A percentile compares a stretch with the other conserved stretches of the same genome.
Conservation (phyloP, 176 grass and related monocot genomes). For the Rhynchospora pubera region DNA sequence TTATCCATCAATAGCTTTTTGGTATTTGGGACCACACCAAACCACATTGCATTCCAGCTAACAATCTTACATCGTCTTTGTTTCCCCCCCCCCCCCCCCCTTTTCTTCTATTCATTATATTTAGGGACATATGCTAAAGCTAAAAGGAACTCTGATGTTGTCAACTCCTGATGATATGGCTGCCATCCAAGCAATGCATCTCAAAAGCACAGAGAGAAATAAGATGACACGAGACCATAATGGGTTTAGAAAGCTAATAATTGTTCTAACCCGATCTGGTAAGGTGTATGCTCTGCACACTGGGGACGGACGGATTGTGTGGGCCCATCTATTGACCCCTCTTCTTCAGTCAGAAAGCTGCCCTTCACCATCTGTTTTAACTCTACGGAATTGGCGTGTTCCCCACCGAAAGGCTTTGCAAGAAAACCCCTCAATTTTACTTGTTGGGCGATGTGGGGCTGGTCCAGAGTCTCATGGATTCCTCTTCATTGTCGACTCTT, state of each 20-base stretch:
- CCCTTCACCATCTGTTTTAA: slow-evolving; percentile 46
- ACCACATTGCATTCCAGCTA: not conserved
- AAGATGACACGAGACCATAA: slow-evolving; percentile 98
- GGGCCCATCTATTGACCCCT: slow-evolving; percentile 63
- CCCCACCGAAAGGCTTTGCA: slow-evolving; percentile 65
- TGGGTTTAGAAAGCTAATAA: slow-evolving; percentile 83
- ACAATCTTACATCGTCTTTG: not conserved
- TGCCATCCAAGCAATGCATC: slow-evolving; percentile 81
- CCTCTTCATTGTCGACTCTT: slow-evolving; percentile 76
- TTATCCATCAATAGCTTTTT: slow-evolving; percentile 2
- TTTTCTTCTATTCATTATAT: slow-evolving; percentile 20
- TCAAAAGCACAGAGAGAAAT: slow-evolving; percentile 87
- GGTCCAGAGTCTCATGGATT: slow-evolving; percentile 45
- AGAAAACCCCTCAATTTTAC: slow-evolving; percentile 81
- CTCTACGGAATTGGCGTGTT: slow-evolving; percentile 76
- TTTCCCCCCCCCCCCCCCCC: too few relatives aligned
- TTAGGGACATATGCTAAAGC: slow-evolving; percentile 86
- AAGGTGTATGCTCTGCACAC: slow-evolving; percentile 90
- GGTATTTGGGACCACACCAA: not conserved
- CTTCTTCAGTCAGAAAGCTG: slow-evolving; percentile 48
- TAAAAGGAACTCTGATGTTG: slow-evolving; percentile 96
- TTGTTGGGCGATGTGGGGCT: slow-evolving; percentile 69
- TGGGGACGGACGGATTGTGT: slow-evolving; percentile 90
- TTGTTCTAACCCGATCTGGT: slow-evolving; percentile 79
- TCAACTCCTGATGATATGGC: slow-evolving; percentile 72